A percentile compares a stretch with the other conserved stretches of the same genome.
Conservation (phyloP, 345 rosid species). For the Passiflora organensis region DNA sequence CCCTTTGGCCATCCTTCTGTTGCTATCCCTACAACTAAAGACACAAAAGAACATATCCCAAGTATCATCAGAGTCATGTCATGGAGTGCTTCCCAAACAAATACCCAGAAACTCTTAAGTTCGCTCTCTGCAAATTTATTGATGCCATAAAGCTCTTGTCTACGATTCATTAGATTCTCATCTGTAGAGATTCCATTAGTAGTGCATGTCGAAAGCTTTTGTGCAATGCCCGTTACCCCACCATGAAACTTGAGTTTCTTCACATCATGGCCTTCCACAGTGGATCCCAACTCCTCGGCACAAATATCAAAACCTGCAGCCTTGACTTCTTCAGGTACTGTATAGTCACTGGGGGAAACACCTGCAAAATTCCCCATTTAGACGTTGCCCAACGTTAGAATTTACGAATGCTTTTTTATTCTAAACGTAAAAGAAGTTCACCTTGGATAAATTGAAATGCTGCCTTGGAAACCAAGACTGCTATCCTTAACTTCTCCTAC, state of each 20-base stretch:
- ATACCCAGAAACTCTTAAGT: slow-evolving; percentile 62
- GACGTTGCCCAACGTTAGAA: no score
- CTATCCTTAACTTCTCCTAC: slow-evolving; percentile 83
- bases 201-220: slow-evolving; percentile 58
- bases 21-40: slow-evolving; percentile 81
- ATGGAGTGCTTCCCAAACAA: slow-evolving; percentile 93
- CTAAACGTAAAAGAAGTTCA: slow-evolving; percentile 18
- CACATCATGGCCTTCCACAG: slow-evolving; percentile 71
- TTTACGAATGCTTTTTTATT: neutral
- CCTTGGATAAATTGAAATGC: slow-evolving; percentile 81
- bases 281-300: slow-evolving; percentile 80
- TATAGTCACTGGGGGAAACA: slow-evolving; percentile 64
- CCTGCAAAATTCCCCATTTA: no score
- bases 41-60: slow-evolving; percentile 78
- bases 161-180: slow-evolving; percentile 26
- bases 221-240: slow-evolving; percentile 61
- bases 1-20: slow-evolving; percentile 97
- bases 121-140: slow-evolving; percentile 77
- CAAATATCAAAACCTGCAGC: slow-evolving; percentile 78
- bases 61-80: slow-evolving; percentile 94
- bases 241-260: slow-evolving; percentile 76
- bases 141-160: slow-evolving; percentile 74
- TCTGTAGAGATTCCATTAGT: slow-evolving; percentile 47
- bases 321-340: slow-evolving; percentile 73
- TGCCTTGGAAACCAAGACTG: slow-evolving; percentile 90